A percentile compares a stretch with the other conserved stretches of the same genome.
phyloP scores from a whole-genome alignment of 2,329 filamentous ascomycete species.

The Phialophora tarda region DNA sequence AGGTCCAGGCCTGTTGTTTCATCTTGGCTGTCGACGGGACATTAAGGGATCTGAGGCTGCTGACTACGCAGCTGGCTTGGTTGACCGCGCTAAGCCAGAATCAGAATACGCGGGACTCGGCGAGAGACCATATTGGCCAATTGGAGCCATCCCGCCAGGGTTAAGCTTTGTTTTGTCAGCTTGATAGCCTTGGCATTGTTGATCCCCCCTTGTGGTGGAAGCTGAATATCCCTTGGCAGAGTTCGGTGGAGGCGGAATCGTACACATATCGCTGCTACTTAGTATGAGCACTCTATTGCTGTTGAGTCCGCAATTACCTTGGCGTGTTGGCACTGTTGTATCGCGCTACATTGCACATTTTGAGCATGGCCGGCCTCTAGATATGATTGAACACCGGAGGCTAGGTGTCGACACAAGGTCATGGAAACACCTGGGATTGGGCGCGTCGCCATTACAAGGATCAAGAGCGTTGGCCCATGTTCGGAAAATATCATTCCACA shows the following conservation, averaged over 20 bases:
- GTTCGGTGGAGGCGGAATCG: not conserved
- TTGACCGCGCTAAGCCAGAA: not conserved
- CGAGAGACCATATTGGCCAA: not conserved
- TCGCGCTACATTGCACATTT: no score
- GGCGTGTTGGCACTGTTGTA: no score
- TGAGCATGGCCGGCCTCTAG: no score
- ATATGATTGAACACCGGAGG: no score
- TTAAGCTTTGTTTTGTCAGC: constrained; percentile 11
- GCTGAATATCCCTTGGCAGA: not conserved
- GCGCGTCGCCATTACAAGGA: not conserved
- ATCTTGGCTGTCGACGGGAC: not conserved
- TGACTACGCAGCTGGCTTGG: constrained; percentile 1
- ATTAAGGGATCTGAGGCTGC: not conserved
- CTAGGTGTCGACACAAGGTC: no score
- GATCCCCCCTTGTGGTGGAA: not conserved
- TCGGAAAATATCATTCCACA: not conserved
- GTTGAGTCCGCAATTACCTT: not conserved
- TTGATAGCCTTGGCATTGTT: not conserved
- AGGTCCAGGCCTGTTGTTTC: not conserved
- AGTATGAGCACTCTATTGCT: not conserved
- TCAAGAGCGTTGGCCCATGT: not conserved
- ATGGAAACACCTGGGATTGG: no score
- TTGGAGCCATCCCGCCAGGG: not conserved
- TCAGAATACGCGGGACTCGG: not conserved
- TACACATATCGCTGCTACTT: not conserved